Evolutionary conservation across 371 early-diverging fungal species (phyloP), one percentile per base, ranked within the genome.

Genomic region (Caulochytrium protostelioides): DNA sequence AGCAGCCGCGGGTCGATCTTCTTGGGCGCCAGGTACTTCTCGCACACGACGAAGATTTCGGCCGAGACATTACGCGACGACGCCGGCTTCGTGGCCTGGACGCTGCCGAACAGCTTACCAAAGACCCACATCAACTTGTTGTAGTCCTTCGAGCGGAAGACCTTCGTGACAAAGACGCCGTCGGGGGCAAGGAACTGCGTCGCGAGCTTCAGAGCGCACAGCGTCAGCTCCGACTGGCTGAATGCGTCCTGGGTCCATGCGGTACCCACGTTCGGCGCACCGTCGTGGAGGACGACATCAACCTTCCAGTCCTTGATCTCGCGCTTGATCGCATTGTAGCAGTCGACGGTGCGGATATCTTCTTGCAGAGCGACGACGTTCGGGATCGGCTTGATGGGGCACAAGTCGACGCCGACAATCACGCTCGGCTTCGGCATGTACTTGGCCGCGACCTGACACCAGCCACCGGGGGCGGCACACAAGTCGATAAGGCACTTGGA

Each of bases 381-480:
- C 30, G 89, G 85, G 43, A 99, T 80, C 3, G 95, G 85, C 57
- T 97, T 94, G 50, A 99, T 99, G 2, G 97, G 76, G 1, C 72
- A 89, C 55, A 98, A 59, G 70, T 99, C 99, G 33, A 97, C 50
- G 73, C 81, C 92, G 49, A 95, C 69, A 30, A 95, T 82, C 36
- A 94, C 55, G 59, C 78, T 81, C 30, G 69, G 72, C 31, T 73
- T 71, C 6, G 97, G 94, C 91, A 94, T 92, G 55, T 91, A 83
- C 57, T 94, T 94, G 40, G 74, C 62, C 7, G 90, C 86, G 3
- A 97, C 95, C 55, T 97, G 95, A 42, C 18, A 27, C 99, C 99
- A 98, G 53, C 98, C 97, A 63, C 99, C 98, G 15, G 99, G 99
- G 4, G 99, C 98, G 39, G 98, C 98, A 68, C 99, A 99, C 31